Conservation (phyloP, 2,329 filamentous ascomycete genomes). For the Aphanoascus verrucosus region DNA sequence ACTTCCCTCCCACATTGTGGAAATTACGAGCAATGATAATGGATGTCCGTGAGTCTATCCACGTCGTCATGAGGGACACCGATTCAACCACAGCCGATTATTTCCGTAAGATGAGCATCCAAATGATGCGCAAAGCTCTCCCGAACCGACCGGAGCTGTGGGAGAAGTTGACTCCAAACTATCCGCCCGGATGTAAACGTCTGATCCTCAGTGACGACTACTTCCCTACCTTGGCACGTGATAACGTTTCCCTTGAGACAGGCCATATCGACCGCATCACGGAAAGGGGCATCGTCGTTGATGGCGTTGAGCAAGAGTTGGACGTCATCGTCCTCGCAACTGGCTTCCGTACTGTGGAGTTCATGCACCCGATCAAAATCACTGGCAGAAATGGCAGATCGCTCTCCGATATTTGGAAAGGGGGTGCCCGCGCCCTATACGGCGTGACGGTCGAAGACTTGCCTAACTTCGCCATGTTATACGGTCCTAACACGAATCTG, state of each 20-base stretch:
- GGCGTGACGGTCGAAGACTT: conserved; percentile 43
- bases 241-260: conserved; percentile 45
- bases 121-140: conserved; percentile 39
- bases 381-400: conserved; percentile 36
- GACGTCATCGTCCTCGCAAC: conserved; percentile 50
- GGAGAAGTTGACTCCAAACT: conserved; percentile 45
- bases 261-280: conserved; percentile 39
- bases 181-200: conserved; percentile 46
- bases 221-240: conserved; percentile 39
- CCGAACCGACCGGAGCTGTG: conserved; percentile 42
- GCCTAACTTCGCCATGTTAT: conserved; percentile 49
- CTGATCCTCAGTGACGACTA: conserved; percentile 48
- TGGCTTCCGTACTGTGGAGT: conserved; percentile 49
- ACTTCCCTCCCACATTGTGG: conserved; percentile 42
- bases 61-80: conserved; percentile 34
- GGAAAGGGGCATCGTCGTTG: conserved; percentile 39
- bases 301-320: conserved; percentile 36
- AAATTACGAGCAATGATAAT: conserved; percentile 43
- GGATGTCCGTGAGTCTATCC: conserved; percentile 45
- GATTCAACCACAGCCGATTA: conserved; percentile 33
- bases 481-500: conserved; percentile 48
- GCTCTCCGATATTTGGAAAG: conserved; percentile 43
- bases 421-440: conserved; percentile 42
- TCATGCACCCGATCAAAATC: conserved; percentile 48
- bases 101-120: conserved; percentile 29